Base-by-base conservation (phyloP, 2,329 filamentous ascomycete genomes). In the Acrodontium crateriforme region DNA sequence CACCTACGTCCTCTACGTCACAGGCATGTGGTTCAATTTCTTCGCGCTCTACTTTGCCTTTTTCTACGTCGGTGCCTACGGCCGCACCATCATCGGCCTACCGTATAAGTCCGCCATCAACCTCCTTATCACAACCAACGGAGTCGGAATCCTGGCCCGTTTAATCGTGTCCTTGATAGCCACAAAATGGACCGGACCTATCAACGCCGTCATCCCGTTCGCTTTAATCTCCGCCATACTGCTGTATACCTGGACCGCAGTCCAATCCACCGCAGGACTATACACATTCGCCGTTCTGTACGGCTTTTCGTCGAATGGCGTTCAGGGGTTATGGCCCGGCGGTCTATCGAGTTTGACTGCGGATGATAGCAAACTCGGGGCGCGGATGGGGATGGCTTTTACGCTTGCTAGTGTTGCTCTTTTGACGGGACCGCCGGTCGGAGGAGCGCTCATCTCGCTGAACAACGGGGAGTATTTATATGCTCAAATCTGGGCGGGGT, bases 351-450 rank as follows among this genome's bases (percentile, higher is more conserved):
- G 47, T 19, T 34, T 63, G 30, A 60, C 59, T 1, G 54, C 48
- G n/a, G 59, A 63, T 29, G 37, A 59, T 39, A 53, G 45, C 10
- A 59, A 59, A 27, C 47, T 53, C 1, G 59, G 59, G 1, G 54
- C 55, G 2, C 43, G 59, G 9, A 55, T 60, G 30, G 59, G 59
- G 0, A 60, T 62, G 52, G 56, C 56, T 0, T 56, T 62, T 29
- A 50, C 49, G 0, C 49, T 62, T 16, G 51, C 58, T 9, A 55
- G 54, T 2, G 29, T 62, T 15, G 55, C 55, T 1, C 51, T 46
- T 9, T 42, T 63, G 16, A 54, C 54, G 3, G 59, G 59, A 0
- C 57, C 58, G 3, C 32, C 32, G 19, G 18, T 34, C n/a, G 58
- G 57, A 1, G 59, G 59, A 5, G 54, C 54, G 1, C 26, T 63